Conservation (phyloP, 2,329 filamentous ascomycete genomes). For the Verticillium isaacii region DNA sequence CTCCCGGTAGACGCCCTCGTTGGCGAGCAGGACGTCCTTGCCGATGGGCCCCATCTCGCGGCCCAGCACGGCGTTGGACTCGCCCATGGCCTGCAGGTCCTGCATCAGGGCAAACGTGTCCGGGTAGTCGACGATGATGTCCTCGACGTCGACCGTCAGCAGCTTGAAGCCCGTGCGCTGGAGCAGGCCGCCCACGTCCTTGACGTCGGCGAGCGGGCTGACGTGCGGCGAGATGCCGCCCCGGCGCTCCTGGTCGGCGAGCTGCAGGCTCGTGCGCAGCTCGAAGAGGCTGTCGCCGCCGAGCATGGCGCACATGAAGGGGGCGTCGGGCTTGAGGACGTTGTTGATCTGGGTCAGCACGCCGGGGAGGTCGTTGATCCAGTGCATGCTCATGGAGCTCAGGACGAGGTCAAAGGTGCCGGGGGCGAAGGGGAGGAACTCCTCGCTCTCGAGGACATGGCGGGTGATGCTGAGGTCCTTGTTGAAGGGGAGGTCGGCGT, state of each 20-base stretch:
- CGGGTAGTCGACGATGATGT: slow-evolving; percentile 93
- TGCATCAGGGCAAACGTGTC: slow-evolving; percentile 86
- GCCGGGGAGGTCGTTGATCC: slow-evolving; percentile 94
- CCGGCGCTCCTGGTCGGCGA: slow-evolving; percentile 83
- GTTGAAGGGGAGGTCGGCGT: slow-evolving; percentile 72
- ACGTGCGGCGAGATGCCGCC: slow-evolving; percentile 92
- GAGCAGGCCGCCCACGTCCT: slow-evolving; percentile 83
- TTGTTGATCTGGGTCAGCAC: slow-evolving; percentile 80
- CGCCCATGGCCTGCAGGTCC: slow-evolving; percentile 94
- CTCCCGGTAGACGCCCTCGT: slow-evolving; percentile 81
- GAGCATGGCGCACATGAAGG: slow-evolving; percentile 94
- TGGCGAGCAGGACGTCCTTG: slow-evolving; percentile 80
- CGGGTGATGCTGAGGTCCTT: slow-evolving; percentile 66
- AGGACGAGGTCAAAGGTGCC: slow-evolving; percentile 85
- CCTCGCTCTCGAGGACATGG: slow-evolving; percentile 69
- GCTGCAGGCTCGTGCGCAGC: slow-evolving; percentile 84
- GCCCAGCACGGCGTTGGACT: slow-evolving; percentile 84
- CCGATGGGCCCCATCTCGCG: slow-evolving; percentile 74
- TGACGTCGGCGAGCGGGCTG: slow-evolving; percentile 85
- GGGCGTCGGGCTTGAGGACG: slow-evolving; percentile 81
- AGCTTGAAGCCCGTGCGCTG: slow-evolving; percentile 90
- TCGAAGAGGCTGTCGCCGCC: slow-evolving; percentile 93
- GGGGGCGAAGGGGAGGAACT: slow-evolving; percentile 72
- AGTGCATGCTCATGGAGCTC: slow-evolving; percentile 86
- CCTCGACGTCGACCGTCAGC: slow-evolving; percentile 93